Evolutionary conservation across 768 basidiomycete genomes (phyloP).

Genomic region (Termitomyces bulborhizus): DNA sequence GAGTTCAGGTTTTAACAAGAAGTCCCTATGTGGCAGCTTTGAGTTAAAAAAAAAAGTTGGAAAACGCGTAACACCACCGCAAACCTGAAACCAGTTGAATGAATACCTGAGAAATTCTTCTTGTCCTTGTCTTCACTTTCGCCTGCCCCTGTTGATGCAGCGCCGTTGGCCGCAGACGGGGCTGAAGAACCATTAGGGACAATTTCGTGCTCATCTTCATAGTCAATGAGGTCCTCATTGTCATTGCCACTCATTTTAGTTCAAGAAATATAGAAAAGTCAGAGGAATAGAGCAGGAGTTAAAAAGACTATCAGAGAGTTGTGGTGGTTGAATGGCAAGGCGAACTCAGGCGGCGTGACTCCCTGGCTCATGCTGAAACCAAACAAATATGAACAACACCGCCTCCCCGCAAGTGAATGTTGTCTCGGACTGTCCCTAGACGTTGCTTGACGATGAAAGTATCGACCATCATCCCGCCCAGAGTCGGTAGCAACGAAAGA

Average conservation of each 20-base stretch:
- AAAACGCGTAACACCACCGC: conserved; percentile 15
- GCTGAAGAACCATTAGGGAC: conserved; percentile 51
- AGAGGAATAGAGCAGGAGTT: neutral
- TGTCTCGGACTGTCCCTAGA: neutral
- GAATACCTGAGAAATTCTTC: conserved; percentile 99
- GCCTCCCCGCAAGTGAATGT: conserved; percentile 18
- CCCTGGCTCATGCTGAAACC: conserved; percentile 19
- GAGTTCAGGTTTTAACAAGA: conserved; percentile 95
- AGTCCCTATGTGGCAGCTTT: conserved; percentile 59
- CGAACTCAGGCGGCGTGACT: conserved; percentile 17
- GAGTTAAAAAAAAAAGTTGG: conserved; percentile 12
- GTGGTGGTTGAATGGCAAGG: conserved; percentile 18
- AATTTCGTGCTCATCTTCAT: conserved; percentile 86
- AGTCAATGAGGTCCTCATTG: conserved; percentile 91
- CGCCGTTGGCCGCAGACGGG: conserved; percentile 41
- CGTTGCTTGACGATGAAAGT: neutral
- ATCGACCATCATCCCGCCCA: conserved; percentile 17
- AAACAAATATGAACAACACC: conserved; percentile 16
- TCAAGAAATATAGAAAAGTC: conserved; percentile 17
- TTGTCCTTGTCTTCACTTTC: conserved; percentile 75
- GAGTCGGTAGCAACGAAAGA: conserved; percentile 51
- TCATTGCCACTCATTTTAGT: conserved; percentile 71
- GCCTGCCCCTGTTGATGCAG: conserved; percentile 37
- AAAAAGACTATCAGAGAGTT: conserved; percentile 15
- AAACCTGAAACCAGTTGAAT: conserved; percentile 98